Percentiles rank a stretch among this genome's conserved stretches.
These are phyloP conservation scores for Mitragyna speciosa DNA, from an alignment of 257 asterid species.

Conservation along the genomic window DNA sequence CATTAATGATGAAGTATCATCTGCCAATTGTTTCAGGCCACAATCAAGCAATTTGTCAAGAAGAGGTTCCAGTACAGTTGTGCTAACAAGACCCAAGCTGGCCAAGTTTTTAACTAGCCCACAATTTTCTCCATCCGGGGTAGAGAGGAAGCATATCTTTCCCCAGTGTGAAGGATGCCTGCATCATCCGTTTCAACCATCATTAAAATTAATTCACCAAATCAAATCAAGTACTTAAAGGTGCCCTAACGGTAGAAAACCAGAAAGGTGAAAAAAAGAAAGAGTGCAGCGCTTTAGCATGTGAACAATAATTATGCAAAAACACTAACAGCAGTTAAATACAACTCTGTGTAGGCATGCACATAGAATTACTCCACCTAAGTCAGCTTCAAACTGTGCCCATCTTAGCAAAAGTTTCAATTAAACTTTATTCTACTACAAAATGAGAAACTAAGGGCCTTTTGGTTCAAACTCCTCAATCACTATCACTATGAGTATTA, in stretches of 20 bases:
- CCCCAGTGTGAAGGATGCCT: constrained; percentile 99
- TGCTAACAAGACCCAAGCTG: constrained; percentile 84
- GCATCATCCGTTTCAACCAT: constrained; percentile 33
- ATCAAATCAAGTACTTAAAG: background rate
- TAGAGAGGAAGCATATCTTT: constrained; percentile 85
- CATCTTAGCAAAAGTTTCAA: background rate
- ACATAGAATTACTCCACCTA: background rate
- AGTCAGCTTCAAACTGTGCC: background rate
- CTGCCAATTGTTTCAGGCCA: constrained; percentile 71
- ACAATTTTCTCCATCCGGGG: constrained; percentile 97
- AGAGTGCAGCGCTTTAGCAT: background rate
- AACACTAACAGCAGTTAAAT: background rate
- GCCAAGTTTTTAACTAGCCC: constrained; percentile 94
- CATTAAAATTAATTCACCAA: constrained; percentile 16
- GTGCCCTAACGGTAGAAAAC: background rate
- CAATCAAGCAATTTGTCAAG: constrained; percentile 49
- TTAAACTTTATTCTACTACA: too few species aligned
- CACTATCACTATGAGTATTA: too few species aligned
- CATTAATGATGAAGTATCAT: constrained; percentile 45
- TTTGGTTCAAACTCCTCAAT: too few species aligned
- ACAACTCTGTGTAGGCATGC: background rate
- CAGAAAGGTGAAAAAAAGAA: background rate
- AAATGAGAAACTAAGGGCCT: background rate
- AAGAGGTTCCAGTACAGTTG: constrained; percentile 43
- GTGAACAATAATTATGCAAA: background rate